Base-by-base conservation (phyloP, 805 yeast genomes). In the Yarrowia sp. region DNA sequence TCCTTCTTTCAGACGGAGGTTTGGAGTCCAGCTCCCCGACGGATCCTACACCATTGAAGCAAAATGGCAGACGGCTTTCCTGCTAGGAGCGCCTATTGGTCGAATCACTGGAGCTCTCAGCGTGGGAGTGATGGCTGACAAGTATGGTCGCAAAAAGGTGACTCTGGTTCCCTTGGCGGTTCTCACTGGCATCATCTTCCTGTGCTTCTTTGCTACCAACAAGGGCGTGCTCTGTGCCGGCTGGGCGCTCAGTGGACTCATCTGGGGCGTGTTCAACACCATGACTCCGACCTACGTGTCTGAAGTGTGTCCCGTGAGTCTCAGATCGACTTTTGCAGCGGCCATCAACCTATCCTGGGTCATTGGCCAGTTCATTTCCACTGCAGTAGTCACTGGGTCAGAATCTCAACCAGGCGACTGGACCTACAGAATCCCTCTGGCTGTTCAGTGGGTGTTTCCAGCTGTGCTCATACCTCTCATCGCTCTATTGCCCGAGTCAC, bases 61-160 rank as follows among this genome's bases (percentile, higher is more conserved):
- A 14, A 68, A 75, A 3, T 75, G 77, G 77, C 77, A 75, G 66
- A 66, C 70, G 17, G 77, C 71, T 7, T 69, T 75, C 13, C 68
- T 73, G 24, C 71, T 73, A 68, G 77, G 78, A 44, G 70, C 70
- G 33, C 75, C 77, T 34, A 78, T 78, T 44, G 85, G 85, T 39
- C 81, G 79, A 70, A 76, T 85, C 63, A 69, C 83, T 20, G 87
- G 87, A 30, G 78, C 83, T 68, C 79, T 80, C 66, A 66, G 78
- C 58, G 81, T 82, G 34, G 86, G 86, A 68, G 70, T 76, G 64
- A 72, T 82, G 36, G 80, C 82, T 20, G 86, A 84, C 69, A 73
- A 74, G 47, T 75, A 79, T 69, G 88, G 88, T 10, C 79, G 84
- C 73, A 79, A 84, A 50, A 75, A 73, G 71, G 81, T 83, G 10